phyloP scores from a whole-genome alignment of 2,329 filamentous ascomycete species.

The Geosmithia flava region DNA sequence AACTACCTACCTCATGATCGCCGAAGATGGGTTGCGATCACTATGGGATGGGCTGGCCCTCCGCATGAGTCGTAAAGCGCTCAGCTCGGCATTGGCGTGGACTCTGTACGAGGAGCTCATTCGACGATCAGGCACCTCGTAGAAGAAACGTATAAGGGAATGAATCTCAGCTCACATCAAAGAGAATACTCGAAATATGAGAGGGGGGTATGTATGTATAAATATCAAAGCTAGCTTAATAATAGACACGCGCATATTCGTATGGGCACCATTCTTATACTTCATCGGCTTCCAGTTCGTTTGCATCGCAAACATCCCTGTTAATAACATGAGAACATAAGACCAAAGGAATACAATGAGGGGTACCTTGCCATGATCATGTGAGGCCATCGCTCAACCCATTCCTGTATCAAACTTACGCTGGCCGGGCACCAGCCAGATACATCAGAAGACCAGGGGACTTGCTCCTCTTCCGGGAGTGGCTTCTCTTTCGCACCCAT shows the following conservation, averaged over 20 bases:
- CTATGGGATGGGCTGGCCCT: constrained; percentile 79
- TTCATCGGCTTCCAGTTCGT: not conserved
- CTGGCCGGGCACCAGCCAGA: constrained; percentile 36
- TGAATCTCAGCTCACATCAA: not conserved
- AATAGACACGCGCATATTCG: not conserved
- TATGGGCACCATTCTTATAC: not conserved
- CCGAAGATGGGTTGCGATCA: constrained; percentile 66
- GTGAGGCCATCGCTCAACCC: not conserved
- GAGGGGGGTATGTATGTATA: not conserved
- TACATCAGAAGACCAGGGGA: constrained; percentile 46
- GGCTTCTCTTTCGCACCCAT: constrained; percentile 42
- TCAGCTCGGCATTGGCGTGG: constrained; percentile 94
- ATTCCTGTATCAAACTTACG: constrained; percentile 3
- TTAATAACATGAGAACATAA: not conserved
- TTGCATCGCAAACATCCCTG: not conserved
- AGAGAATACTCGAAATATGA: not conserved
- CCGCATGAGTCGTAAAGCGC: constrained; percentile 79
- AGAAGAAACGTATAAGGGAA: not conserved
- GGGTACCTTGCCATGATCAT: not conserved
- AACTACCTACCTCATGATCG: constrained; percentile 65
- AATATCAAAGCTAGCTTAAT: not conserved
- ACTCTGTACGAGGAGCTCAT: constrained; percentile 93
- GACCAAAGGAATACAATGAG: not conserved
- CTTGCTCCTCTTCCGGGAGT: constrained; percentile 39
- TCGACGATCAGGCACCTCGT: constrained; percentile 32